Base-by-base conservation (phyloP, 495 filamentous ascomycete species). In the Hypoxylon lienhwacheense region DNA sequence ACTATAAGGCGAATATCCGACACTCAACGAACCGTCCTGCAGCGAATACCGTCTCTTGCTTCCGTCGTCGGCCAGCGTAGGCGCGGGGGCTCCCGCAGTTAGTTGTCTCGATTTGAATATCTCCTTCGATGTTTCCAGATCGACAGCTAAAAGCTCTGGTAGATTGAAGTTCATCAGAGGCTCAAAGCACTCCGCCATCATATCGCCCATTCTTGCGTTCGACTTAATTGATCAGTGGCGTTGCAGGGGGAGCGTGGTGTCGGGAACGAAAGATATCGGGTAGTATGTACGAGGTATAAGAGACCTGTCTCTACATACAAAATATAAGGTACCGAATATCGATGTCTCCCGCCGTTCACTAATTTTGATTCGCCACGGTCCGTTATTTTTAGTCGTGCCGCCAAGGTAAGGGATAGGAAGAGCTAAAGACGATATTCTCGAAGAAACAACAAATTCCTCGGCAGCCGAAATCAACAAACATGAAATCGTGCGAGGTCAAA, bases 131-230 rank as follows among this genome's bases (percentile, higher is more conserved):
- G 47, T 32, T 52, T 73, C 68, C 33, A 77, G 66, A 39, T 77
- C 72, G 36, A 63, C 57, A 8, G 65, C 73, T 11, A 78, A 65
- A 42, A 77, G 54, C 59, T 78, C 76, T 15, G 74, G 67, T 17
- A 78, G 56, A 59, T 71, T 77, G 55, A 59, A 65, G 36, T 61
- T 67, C 37, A 68, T 57, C 6, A 61, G 34, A 41, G 63, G 60
- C 36, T 68, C 59, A 25, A 59, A 51, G 40, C 39, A 46, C 46
- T 47, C 55, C 60, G 59, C 55, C 60, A 63, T 53, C 32, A 46
- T 53, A 45, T 15, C 39, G 15, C 26, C 51, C 45, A 53, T 62
- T 58, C 35, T 50, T 16, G 46, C 12, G 26, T 51, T 35, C 40
- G 28, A 42, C 21, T 33, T 36, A 41, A 48, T 61, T 46, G 57